Evolutionary conservation across 2,329 filamentous ascomycete species (phyloP), one percentile per base, ranked within the genome.

Genomic region (Microdochium paspali): DNA sequence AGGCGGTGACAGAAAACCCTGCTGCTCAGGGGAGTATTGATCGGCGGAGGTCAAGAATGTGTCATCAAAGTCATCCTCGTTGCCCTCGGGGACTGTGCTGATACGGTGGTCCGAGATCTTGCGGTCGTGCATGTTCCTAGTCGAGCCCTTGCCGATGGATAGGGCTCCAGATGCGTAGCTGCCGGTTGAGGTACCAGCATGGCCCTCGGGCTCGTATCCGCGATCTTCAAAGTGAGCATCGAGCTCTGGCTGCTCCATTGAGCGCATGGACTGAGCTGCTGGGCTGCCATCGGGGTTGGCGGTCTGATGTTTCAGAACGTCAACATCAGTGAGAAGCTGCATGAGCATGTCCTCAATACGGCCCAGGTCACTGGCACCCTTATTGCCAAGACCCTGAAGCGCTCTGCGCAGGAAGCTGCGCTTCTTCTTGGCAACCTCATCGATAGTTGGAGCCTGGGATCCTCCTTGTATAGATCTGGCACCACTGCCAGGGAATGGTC

Each of bases 361-460:
- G 53, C 82, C 80, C 46, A 96, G 77, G 57, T 98, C 93, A 58
- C 86, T 91, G 7, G 85, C 83, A 46, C 89, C 91, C 70, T 93
- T 94, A 60, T 85, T 79, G 56, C 89, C 89, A 45, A 98, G 73
- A 3, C 90, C 90, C 62, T 94, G 91, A 45, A 98, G 73, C n/a
- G 93, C 93, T 52, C 91, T 83, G 58, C 85, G 87, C 70, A 97
- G 93, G n/a, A 98, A 79, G 61, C 89, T 95, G 66, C 89, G 87
- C 61, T 89, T 90, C 77, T 96, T 96, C 42, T 78, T 74, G 21
- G 84, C 73, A 21, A 72, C 58, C 48, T 82, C 79, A 32, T 83
- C 79, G 21, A 64, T 59, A 0, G 70, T 76, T 44, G 76, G 76
- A 4, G 73, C 68, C 52, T 79, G 75, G 9, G 79, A 82, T 20